Percentiles rank a stretch among this genome's conserved stretches.
Evolutionary conservation across 345 rosid genomes (phyloP).

Genomic region (Kernera saxatilis): DNA sequence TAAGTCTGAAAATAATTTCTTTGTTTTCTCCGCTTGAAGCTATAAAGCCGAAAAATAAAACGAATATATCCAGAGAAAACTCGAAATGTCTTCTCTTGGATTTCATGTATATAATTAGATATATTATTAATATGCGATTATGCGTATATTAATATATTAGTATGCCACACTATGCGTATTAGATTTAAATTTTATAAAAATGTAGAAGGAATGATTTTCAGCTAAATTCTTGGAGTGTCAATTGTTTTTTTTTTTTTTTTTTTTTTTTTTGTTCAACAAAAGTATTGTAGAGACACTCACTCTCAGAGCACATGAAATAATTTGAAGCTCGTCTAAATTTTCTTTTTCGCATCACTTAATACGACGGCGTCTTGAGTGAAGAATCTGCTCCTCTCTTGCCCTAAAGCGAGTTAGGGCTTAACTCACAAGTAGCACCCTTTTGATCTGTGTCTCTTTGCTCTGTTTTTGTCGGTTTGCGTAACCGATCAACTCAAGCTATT

Average conservation of each 20-base stretch:
- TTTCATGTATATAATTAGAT: background rate
- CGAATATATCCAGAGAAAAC: constrained; percentile 14
- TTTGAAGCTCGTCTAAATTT: constrained; percentile 12
- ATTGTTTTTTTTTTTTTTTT: background rate
- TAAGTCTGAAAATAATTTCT: background rate
- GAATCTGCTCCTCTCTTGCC: constrained; percentile 20
- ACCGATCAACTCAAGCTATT: constrained; percentile 35
- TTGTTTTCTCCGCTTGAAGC: background rate
- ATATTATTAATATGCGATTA: background rate
- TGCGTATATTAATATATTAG: background rate
- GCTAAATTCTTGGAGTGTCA: constrained; percentile 14
- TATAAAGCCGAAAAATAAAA: background rate
- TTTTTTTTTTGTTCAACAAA: constrained; percentile 10
- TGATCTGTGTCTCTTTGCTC: constrained; percentile 26
- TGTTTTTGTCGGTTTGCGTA: constrained; percentile 33
- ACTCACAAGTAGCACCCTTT: constrained; percentile 17
- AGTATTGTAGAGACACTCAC: constrained; percentile 12
- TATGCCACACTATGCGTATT: background rate
- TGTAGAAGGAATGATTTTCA: constrained; percentile 5
- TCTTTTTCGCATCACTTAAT: background rate
- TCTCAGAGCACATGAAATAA: constrained; percentile 12
- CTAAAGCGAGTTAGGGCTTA: constrained; percentile 34
- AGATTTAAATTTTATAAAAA: background rate
- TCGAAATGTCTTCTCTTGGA: constrained; percentile 1
- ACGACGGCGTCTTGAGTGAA: constrained; percentile 25